Evolutionary conservation across 257 asterid genomes (phyloP), one percentile per base, ranked within the genome.

Genomic region (Plantago major): DNA sequence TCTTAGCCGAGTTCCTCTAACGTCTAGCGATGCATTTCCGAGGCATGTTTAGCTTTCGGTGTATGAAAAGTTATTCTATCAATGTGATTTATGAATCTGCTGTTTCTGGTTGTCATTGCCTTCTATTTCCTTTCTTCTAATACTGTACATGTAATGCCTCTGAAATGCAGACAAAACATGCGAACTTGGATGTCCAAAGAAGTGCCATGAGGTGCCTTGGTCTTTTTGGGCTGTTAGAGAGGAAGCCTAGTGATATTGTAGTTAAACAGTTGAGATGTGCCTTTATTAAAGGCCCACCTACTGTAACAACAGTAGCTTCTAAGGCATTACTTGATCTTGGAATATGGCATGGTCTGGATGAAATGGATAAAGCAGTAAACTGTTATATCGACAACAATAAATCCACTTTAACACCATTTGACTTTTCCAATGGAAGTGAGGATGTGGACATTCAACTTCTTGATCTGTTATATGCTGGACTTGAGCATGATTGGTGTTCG

Each of bases 271-370:
- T 92, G 71, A 82, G 95, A 74, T 60, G 60, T 64, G 80, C 95
- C 42, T 89, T 86, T 69, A 70, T 71, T 42, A 77, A 79, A 52
- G 96, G 94, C 7, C 86, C 96, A 50, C 67, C 81, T 30, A 50
- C 69, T 16, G 45, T 83, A 46, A 68, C 82, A 54, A 59, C 73
- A 68, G 80, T 92, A 86, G 90, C 97, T 55, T 76, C 88, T 60
- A 92, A 80, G 81, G 88, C 97, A 19, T 71, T 92, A 74, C 87
- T 92, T 69, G 99, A 92, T 76, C 97, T 92, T 74, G 99, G 79
- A 76, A 68, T 82, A 59, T 92, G 97, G 99, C 96, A 92, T 63
- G 88, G 96, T 66, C 85, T 83, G 58, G 84, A 77, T 65, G 82
- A 84, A 92, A 72, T 89, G 73, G 96, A 92, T 68, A 89, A 80